These are phyloP conservation scores for Botryotinia globosa DNA, from an alignment of 2,329 filamentous ascomycete genomes.

Conservation along the genomic window DNA sequence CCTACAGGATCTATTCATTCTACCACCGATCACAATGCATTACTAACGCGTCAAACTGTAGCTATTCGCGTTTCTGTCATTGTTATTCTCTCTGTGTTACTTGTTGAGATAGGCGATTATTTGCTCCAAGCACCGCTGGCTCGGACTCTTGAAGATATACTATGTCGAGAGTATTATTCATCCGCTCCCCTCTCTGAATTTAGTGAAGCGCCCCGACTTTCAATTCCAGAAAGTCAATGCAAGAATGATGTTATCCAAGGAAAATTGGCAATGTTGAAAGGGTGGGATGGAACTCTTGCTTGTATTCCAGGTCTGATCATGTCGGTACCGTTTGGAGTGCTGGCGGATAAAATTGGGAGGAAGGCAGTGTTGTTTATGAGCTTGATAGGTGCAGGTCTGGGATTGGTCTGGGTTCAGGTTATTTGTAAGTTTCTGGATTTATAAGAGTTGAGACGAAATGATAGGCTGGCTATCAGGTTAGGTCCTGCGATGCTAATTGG, in stretches of 20 bases:
- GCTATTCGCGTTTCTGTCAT: conserved; percentile 12
- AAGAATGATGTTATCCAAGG: conserved; percentile 51
- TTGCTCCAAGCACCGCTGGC: conserved; percentile 43
- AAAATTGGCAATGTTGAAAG: conserved; percentile 50
- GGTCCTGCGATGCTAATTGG: not conserved
- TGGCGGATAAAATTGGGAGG: conserved; percentile 26
- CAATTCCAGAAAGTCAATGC: conserved; percentile 46
- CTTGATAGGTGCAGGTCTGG: conserved; percentile 20
- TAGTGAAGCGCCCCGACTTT: not conserved
- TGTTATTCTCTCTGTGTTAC: conserved; percentile 28
- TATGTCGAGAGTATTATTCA: conserved; percentile 50
- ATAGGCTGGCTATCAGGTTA: not conserved
- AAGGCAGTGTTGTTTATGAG: conserved; percentile 21
- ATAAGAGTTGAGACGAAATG: not conserved
- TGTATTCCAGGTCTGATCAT: conserved; percentile 44
- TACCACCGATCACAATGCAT: not conserved
- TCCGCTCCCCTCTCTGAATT: conserved; percentile 37
- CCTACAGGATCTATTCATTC: not conserved
- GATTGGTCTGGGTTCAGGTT: conserved; percentile 21
- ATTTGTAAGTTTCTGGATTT: conserved; percentile 13
- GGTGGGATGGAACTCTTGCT: conserved; percentile 47
- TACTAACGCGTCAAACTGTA: not conserved
- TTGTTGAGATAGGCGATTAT: conserved; percentile 45
- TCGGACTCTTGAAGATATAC: conserved; percentile 52
- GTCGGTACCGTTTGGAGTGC: conserved; percentile 26